A percentile compares a stretch with the other conserved stretches of the same genome.
phyloP scores from a whole-genome alignment of 163 green algal species.

The Smithsoniella earleae region DNA sequence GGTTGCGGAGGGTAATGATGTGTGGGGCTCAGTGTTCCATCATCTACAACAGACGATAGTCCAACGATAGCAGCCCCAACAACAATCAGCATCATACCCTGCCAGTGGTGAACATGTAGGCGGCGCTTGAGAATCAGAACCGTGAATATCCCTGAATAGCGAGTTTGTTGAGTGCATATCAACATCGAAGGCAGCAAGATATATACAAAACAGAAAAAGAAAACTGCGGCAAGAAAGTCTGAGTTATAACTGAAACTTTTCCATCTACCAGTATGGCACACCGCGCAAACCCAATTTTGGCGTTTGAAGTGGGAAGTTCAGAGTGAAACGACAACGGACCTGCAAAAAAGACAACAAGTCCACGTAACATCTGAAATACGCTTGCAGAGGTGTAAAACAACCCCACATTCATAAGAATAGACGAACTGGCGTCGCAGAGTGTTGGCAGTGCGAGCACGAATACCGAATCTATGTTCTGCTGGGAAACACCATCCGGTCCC shows the following conservation, averaged over 20 bases:
- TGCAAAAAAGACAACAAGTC: constrained; percentile 74
- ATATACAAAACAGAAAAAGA: neutral
- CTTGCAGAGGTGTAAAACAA: constrained; percentile 70
- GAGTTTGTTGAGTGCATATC: too few relatives aligned
- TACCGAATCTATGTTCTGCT: constrained; percentile 34
- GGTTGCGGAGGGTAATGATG: neutral
- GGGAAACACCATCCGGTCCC: constrained; percentile 19
- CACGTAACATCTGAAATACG: constrained; percentile 83
- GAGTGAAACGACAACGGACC: constrained; percentile 28
- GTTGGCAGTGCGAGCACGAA: constrained; percentile 66
- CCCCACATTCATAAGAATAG: constrained; percentile 74
- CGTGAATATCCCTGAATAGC: constrained; percentile 57
- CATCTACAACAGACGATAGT: constrained; percentile 54
- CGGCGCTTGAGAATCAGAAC: constrained; percentile 58
- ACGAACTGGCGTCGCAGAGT: constrained; percentile 67
- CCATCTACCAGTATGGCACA: neutral
- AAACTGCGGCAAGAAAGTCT: neutral
- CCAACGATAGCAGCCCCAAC: constrained; percentile 70
- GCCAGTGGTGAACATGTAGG: constrained; percentile 72
- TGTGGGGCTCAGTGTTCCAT: neutral
- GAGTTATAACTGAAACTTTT: neutral
- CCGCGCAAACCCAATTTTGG: neutral
- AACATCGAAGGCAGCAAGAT: too few relatives aligned
- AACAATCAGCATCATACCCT: constrained; percentile 71
- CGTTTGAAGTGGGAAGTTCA: neutral